Base-by-base conservation (phyloP, 257 asterid genomes). In the Salvia hispanica region DNA sequence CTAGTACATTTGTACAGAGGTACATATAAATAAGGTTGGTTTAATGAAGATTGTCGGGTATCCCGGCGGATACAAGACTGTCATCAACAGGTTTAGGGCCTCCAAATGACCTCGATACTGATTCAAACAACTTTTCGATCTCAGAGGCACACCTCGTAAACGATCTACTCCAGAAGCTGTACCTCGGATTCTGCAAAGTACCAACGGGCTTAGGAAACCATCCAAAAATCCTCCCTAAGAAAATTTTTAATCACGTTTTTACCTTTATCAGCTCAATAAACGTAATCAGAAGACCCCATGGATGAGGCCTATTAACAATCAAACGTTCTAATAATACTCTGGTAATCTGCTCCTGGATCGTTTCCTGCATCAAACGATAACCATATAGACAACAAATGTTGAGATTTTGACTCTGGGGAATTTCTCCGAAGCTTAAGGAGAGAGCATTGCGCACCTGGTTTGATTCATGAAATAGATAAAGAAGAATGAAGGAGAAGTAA, bases 111-210 rank as follows among this genome's bases (percentile, higher is more conserved):
- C 99, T 81, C 4, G 96, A 84, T 50, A 93, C 97, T 0, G 97
- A 90, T 69, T 93, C 92, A 28, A 93, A 90, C 18, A 93, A 85
- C 85, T 85, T 90, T 83, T 93, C 97, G 7, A 93, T 90, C 84
- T 93, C 99, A 0, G 99, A 95, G 6, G 99, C 97, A 67, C 97
- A 90, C 60, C 95, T 82, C 6, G 97, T 93, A 78, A 93, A 93
- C 31, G 85, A 76, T 64, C 89, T 79, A 67, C 94, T 88, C 99
- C 99, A 90, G 85, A 93, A 93, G 71, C 90, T 90, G 80, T 90
- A 93, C 74, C 92, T 71, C 0, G 96, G 89, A 82, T 93, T 93
- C 99, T 93, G 85, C 58, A 31, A 50, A n/a, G 60, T 21, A 57
- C 11, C 33, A 36, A 39, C 47, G 2, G 4, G 4, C 52, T n/a